Evolutionary conservation across 768 basidiomycete genomes (phyloP), one percentile per base, ranked within the genome.

Genomic region (Serendipita indica): DNA sequence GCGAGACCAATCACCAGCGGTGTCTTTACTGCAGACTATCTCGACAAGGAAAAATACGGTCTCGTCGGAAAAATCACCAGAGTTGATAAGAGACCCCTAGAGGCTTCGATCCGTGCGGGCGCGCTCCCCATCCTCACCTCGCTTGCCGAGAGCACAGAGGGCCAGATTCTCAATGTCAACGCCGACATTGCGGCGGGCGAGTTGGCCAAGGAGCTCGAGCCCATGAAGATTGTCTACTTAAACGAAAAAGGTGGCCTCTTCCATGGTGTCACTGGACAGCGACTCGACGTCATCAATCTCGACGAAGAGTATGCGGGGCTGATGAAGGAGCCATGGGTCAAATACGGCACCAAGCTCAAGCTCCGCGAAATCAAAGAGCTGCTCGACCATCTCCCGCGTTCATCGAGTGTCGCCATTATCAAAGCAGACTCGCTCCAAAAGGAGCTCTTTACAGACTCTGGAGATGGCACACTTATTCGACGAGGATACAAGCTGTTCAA

Each of bases 121-220:
- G 92, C 91, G 20, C 77, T 99, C 25, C 96, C 96, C 60, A 96
- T 99, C 71, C 76, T 98, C 18, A 97, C 92, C 63, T 88, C 84
- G 69, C 75, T 99, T 56, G 94, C 96, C 3, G 96, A 98, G 72
- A 87, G 88, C 33, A 78, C 83, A 20, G 90, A 96, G 33, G 96
- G 96, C n/a, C 96, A 99, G 70, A 92, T 99, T 65, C 77, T 98
- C 62, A 99, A 99, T 66, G 96, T 99, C 69, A 99, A 98, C 67
- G 96, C 96, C 20, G 96, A 99, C 69, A 88, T 98, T 62, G 96
- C 96, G 1, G 94, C 96, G 0, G 96, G 94, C 37, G 96, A 99
- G 71, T 80, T 99, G 18, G 87, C 94, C 4, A 96, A 97, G 73
- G 94, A 98, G 69, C 77, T 99, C 25, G 94, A 98, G 72, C 96